These are phyloP conservation scores for Exophiala aquamarina DNA, from an alignment of 2,329 filamentous ascomycete species.

Conservation along the genomic window DNA sequence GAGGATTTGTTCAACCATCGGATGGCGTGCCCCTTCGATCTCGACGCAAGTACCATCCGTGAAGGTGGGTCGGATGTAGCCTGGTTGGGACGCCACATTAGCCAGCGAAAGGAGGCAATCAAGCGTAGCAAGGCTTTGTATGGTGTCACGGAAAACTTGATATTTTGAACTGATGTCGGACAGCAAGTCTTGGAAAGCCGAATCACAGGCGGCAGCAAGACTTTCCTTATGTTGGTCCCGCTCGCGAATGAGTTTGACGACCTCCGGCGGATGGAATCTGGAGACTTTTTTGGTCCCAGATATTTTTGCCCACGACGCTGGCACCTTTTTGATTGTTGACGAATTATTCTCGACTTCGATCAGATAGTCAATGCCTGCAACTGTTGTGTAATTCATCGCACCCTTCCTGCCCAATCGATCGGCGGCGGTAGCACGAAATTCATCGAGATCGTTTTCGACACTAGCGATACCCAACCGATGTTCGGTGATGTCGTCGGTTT, in stretches of 20 bases:
- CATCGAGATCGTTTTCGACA: constrained; percentile 84
- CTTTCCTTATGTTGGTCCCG: constrained; percentile 94
- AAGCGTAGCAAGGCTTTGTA: constrained; percentile 79
- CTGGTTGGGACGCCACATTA: constrained; percentile 78
- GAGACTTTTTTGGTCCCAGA: constrained; percentile 90
- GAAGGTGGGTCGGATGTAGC: constrained; percentile 78
- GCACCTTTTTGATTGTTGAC: constrained; percentile 76
- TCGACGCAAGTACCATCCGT: constrained; percentile 66
- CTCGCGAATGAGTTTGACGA: constrained; percentile 77
- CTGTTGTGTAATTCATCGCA: constrained; percentile 75
- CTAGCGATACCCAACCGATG: constrained; percentile 89
- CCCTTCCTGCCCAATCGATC: constrained; percentile 68
- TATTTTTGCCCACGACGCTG: constrained; percentile 92
- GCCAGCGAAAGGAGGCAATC: constrained; percentile 89
- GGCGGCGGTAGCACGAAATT: constrained; percentile 71
- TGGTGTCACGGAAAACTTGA: constrained; percentile 82
- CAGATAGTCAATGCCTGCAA: constrained; percentile 89
- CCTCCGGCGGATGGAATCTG: constrained; percentile 91
- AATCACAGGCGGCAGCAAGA: constrained; percentile 85
- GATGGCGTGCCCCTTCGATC: constrained; percentile 77
- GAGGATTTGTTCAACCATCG: constrained; percentile 91
- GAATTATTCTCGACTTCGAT: constrained; percentile 81
- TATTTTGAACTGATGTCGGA: constrained; percentile 77
- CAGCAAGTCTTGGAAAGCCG: constrained; percentile 73
- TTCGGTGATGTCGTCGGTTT: constrained; percentile 84